Evolutionary conservation across 192 early-diverging fungal genomes (phyloP).

Genomic region (Gaertneriomyces semiglobifer): DNA sequence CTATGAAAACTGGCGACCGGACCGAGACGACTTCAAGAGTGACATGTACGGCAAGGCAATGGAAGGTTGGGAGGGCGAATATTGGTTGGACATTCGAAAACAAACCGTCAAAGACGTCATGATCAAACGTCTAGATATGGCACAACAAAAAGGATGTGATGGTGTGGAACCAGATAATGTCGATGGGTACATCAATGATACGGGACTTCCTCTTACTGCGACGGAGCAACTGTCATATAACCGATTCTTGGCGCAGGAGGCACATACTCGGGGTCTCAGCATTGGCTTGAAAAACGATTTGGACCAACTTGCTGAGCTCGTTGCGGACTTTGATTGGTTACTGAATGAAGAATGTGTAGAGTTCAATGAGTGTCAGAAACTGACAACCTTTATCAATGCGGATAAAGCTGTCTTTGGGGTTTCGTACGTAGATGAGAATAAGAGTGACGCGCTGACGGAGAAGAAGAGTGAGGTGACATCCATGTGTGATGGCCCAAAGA

Average conservation of each 20-base stretch:
- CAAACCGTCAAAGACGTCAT: background rate
- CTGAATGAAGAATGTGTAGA: slow-evolving; percentile 9
- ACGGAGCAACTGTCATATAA: slow-evolving; percentile 5
- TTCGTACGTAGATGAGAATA: background rate
- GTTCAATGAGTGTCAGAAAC: background rate
- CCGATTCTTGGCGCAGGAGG: slow-evolving; percentile 1
- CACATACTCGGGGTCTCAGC: slow-evolving; percentile 2
- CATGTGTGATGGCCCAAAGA: too few species aligned
- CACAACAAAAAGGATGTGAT: slow-evolving; percentile 4
- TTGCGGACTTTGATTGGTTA: slow-evolving; percentile 3
- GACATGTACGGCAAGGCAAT: background rate
- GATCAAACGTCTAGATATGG: background rate
- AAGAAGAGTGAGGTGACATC: too few species aligned
- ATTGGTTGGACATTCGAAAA: slow-evolving; percentile 2
- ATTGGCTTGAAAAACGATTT: slow-evolving; percentile 16
- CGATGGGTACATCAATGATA: slow-evolving; percentile 2
- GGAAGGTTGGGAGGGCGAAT: slow-evolving; percentile 9
- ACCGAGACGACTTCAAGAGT: background rate
- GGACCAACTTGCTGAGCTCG: background rate
- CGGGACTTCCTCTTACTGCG: background rate
- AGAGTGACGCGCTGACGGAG: background rate
- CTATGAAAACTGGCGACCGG: slow-evolving; percentile 15
- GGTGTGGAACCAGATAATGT: slow-evolving; percentile 20
- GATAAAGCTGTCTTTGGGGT: slow-evolving; percentile 14
- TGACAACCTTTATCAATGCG: background rate